These are phyloP conservation scores for Ganoderma lucidum DNA, from an alignment of 1,284 basidiomycete species.

Conservation along the genomic window DNA sequence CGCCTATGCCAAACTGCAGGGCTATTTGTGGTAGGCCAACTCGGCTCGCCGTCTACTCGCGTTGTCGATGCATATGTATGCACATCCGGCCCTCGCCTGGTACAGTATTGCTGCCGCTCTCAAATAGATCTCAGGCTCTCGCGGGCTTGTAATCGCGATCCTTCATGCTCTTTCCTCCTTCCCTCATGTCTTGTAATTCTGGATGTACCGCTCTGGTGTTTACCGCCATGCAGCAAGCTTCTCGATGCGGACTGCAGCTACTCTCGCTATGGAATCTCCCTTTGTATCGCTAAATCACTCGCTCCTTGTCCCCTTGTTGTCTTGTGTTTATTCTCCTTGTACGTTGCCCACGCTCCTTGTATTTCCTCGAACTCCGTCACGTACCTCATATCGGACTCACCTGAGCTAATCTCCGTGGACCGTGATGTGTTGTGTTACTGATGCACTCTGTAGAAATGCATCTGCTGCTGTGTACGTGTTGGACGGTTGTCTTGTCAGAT, in stretches of 20 bases:
- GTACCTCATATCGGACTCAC: not conserved
- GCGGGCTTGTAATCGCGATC: too few species aligned
- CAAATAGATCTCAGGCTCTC: too few species aligned
- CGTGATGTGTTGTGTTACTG: too few species aligned
- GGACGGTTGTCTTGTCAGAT: too few species aligned
- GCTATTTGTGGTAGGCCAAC: not conserved
- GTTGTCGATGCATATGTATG: too few species aligned
- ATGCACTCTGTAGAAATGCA: too few species aligned
- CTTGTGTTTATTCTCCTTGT: not conserved
- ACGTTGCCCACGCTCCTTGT: slow-evolving; percentile 3
- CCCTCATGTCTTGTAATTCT: not conserved
- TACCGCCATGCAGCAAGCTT: not conserved
- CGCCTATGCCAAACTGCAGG: not conserved
- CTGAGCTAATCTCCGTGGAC: not conserved
- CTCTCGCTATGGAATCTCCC: not conserved
- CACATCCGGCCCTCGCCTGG: too few species aligned
- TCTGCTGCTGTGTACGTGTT: too few species aligned
- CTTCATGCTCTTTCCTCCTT: not conserved
- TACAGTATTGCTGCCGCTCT: not conserved
- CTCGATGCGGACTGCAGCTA: not conserved
- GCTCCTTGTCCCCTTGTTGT: not conserved
- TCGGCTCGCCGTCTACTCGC: too few species aligned
- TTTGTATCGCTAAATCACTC: not conserved
- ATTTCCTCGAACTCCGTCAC: not conserved
- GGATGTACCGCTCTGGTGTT: not conserved